Percentiles rank a stretch among this genome's conserved stretches.
Conservation (phyloP, 2,329 filamentous ascomycete genomes). For the Chaetomium olivaceum region DNA sequence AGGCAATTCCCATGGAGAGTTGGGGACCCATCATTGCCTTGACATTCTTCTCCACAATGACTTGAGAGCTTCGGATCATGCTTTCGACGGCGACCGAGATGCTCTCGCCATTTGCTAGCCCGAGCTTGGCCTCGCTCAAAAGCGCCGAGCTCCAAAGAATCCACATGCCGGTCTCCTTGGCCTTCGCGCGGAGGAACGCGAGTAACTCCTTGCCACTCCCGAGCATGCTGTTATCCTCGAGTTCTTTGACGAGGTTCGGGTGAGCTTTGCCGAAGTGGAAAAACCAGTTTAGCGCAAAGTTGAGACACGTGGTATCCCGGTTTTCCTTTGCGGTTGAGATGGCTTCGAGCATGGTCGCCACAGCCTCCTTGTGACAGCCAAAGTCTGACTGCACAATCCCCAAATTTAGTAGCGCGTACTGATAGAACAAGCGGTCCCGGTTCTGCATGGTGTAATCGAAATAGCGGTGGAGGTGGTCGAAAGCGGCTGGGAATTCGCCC, state of each 20-base stretch:
- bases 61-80: conserved; percentile 77
- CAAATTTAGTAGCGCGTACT: conserved; percentile 91
- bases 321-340: conserved; percentile 94
- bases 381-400: conserved; percentile 95
- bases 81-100: conserved; percentile 68
- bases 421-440: conserved; percentile 81
- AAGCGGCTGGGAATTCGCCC: conserved; percentile 85
- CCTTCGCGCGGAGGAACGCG: conserved; percentile 79
- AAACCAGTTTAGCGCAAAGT: conserved; percentile 94
- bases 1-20: conserved; percentile 67
- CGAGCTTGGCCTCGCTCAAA: conserved; percentile 81
- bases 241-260: conserved; percentile 68
- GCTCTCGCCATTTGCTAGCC: conserved; percentile 70
- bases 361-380: conserved; percentile 83
- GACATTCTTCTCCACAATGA: conserved; percentile 76
- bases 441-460: conserved; percentile 96
- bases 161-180: conserved; percentile 85
- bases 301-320: conserved; percentile 86
- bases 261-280: conserved; percentile 91
- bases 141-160: conserved; percentile 79
- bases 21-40: conserved; percentile 72
- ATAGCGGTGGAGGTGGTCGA: conserved; percentile 89
- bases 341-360: conserved; percentile 93
- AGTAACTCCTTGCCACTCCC: conserved; percentile 80
- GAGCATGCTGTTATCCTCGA: conserved; percentile 71